phyloP scores from a whole-genome alignment of 2,329 filamentous ascomycete species.

The Xylariales sp. region DNA sequence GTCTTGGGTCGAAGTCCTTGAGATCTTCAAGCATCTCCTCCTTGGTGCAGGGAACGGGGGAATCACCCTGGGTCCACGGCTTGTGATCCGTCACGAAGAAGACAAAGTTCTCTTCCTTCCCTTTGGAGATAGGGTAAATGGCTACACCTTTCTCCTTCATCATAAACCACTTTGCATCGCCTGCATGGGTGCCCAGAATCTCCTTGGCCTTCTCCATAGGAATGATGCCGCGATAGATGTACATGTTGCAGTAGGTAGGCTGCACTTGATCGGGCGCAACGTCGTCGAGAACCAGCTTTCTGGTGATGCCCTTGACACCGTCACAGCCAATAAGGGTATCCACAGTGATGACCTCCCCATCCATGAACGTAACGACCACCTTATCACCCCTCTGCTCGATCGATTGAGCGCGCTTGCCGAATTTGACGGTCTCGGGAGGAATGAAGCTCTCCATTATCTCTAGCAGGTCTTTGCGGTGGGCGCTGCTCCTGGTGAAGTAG shows the following conservation, averaged over 20 bases:
- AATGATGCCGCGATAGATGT: constrained; percentile 23
- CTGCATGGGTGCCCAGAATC: constrained; percentile 19
- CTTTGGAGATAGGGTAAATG: constrained; percentile 20
- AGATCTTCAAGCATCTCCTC: constrained; percentile 18
- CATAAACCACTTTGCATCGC: constrained; percentile 22
- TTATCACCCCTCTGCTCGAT: constrained; percentile 16
- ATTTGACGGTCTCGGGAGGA: too few relatives aligned
- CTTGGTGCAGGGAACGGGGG: constrained; percentile 13
- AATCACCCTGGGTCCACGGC: constrained; percentile 15
- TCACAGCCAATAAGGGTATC: constrained; percentile 20
- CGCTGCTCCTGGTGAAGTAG: constrained; percentile 31
- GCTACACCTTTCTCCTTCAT: constrained; percentile 12
- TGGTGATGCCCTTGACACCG: constrained; percentile 19
- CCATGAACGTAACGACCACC: constrained; percentile 17
- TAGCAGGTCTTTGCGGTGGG: constrained; percentile 35
- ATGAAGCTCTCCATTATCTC: too few relatives aligned
- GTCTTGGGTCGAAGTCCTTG: constrained; percentile 13
- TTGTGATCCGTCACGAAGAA: constrained; percentile 14
- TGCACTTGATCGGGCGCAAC: constrained; percentile 17
- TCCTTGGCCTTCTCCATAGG: constrained; percentile 19
- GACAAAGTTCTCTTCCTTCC: constrained; percentile 17
- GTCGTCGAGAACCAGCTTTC: constrained; percentile 17
- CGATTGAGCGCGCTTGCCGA: constrained; percentile 16
- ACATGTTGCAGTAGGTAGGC: constrained; percentile 20
- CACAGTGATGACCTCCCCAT: constrained; percentile 13